These are phyloP conservation scores for Grammothele lineata DNA, from an alignment of 768 basidiomycete species.

Conservation along the genomic window DNA sequence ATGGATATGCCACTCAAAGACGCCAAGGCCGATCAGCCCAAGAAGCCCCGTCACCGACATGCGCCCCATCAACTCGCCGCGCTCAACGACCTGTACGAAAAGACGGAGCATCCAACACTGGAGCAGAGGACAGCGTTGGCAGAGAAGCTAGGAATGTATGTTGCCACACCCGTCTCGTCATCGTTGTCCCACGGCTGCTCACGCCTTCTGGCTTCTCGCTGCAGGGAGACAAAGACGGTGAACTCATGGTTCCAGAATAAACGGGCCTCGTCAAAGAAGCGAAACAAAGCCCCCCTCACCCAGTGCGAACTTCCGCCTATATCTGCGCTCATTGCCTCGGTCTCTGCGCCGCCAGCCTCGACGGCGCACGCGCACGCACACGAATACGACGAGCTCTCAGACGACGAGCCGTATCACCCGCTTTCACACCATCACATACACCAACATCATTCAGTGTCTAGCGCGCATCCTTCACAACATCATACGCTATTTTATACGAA, in stretches of 20 bases:
- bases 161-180: slow-evolving; percentile 21
- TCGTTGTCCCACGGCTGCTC: neutral
- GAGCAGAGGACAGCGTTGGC: slow-evolving; percentile 66
- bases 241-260: slow-evolving; percentile 89
- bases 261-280: slow-evolving; percentile 77
- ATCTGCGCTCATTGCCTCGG: slow-evolving; percentile 38
- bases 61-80: slow-evolving; percentile 67
- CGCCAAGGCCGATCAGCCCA: slow-evolving; percentile 40
- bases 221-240: slow-evolving; percentile 80
- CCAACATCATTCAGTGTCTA: too few species aligned
- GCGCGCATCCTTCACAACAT: neutral
- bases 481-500: slow-evolving; percentile 37
- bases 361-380: slow-evolving; percentile 18
- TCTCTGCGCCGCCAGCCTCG: slow-evolving; percentile 31
- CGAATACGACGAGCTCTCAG: slow-evolving; percentile 42
- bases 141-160: slow-evolving; percentile 73
- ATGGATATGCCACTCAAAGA: slow-evolving; percentile 12
- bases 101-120: slow-evolving; percentile 69
- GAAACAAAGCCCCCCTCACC: slow-evolving; percentile 31
- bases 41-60: slow-evolving; percentile 80
- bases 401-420: slow-evolving; percentile 37
- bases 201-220: neutral
- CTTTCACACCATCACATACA: slow-evolving; percentile 6
- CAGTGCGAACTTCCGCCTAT: slow-evolving; percentile 33
- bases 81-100: slow-evolving; percentile 75